Conservation (phyloP, 257 asterid species). For the Nicotiana knightiana region DNA sequence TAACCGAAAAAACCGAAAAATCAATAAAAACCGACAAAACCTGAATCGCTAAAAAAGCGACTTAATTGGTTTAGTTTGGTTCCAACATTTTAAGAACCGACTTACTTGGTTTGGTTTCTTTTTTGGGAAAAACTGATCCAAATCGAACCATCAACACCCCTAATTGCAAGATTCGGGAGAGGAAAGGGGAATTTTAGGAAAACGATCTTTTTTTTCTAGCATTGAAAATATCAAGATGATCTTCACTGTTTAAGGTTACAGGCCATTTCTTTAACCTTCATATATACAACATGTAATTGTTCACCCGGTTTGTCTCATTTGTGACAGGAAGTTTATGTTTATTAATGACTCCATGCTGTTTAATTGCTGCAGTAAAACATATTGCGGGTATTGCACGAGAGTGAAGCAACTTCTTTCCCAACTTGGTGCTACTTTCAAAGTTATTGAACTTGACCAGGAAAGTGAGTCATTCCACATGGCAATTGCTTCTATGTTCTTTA, state of each 20-base stretch:
- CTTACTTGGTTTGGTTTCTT: no score
- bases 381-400: slow-evolving; percentile 57
- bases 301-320: background rate
- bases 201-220: background rate
- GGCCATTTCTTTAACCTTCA: background rate
- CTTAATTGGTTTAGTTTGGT: no score
- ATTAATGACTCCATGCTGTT: background rate
- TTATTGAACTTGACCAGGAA: slow-evolving; percentile 67
- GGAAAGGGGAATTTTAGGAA: no score
- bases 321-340: background rate
- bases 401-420: slow-evolving; percentile 64
- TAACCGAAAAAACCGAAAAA: no score
- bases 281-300: background rate
- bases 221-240: background rate
- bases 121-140: no score
- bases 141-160: no score
- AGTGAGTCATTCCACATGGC: slow-evolving; percentile 33
- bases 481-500: background rate
- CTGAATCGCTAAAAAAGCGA: no score
- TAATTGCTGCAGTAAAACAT: slow-evolving; percentile 51
- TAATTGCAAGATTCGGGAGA: no score
- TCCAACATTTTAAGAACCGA: no score
- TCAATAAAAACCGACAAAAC: no score
- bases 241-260: background rate
- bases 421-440: slow-evolving; percentile 48